Evolutionary conservation across 495 filamentous ascomycete genomes (phyloP).

Genomic region (Penicilliopsis zonata): DNA sequence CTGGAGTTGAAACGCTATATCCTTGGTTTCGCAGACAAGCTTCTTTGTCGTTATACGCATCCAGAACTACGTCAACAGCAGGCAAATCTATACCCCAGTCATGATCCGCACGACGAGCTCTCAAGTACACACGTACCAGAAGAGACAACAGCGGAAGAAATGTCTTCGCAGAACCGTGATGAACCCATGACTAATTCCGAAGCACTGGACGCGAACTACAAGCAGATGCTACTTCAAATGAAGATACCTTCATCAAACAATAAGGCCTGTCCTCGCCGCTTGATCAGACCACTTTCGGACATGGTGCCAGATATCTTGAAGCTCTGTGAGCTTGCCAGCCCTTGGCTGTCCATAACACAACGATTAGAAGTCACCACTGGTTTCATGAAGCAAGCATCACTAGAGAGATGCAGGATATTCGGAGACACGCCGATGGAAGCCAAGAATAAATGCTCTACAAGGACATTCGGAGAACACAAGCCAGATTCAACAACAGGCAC

Average conservation of each 20-base stretch:
- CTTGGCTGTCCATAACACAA: slow-evolving; percentile 8
- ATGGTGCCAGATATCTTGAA: slow-evolving; percentile 36
- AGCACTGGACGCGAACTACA: not conserved
- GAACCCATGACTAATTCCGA: not conserved
- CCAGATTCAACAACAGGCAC: slow-evolving; percentile 5
- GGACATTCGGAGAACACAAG: slow-evolving; percentile 7
- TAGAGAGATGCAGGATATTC: slow-evolving; percentile 33
- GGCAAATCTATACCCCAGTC: not conserved
- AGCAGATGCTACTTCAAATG: not conserved
- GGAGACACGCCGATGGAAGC: slow-evolving; percentile 11
- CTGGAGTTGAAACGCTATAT: slow-evolving; percentile 17
- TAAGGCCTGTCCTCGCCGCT: not conserved
- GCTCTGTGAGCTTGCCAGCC: slow-evolving; percentile 25
- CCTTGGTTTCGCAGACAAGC: slow-evolving; percentile 8
- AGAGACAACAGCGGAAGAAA: not conserved
- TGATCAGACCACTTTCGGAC: slow-evolving; percentile 18
- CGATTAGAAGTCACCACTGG: slow-evolving; percentile 35
- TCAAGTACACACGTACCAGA: not conserved
- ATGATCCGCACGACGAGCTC: not conserved
- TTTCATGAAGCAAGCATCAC: slow-evolving; percentile 37
- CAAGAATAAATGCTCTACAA: slow-evolving; percentile 15
- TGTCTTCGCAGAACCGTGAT: not conserved
- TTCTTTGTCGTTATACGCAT: slow-evolving; percentile 1
- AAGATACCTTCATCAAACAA: slow-evolving; percentile 1
- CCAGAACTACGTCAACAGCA: not conserved